phyloP scores from a whole-genome alignment of 305 asterid genomes.

The Solanum chacoense region DNA sequence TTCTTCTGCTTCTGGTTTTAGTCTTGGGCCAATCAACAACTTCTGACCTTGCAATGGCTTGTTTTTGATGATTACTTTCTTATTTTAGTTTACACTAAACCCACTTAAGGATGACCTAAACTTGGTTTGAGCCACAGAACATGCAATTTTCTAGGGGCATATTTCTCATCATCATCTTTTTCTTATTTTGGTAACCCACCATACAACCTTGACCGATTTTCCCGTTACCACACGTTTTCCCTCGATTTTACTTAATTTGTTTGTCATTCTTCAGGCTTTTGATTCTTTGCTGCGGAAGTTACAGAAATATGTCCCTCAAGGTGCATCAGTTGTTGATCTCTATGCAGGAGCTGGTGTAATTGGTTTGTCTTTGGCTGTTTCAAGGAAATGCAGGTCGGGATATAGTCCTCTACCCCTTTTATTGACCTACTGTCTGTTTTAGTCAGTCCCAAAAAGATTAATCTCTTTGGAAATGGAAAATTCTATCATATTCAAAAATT shows the following conservation, averaged over 20 bases:
- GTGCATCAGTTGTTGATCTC: slow-evolving; percentile 83
- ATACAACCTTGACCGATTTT: neutral
- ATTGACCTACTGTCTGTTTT: neutral
- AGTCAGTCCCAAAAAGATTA: neutral
- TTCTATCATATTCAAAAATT: neutral
- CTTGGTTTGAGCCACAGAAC: neutral
- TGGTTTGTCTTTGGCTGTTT: slow-evolving; percentile 76
- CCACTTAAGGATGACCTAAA: neutral
- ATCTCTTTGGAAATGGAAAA: neutral
- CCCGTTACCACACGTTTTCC: neutral
- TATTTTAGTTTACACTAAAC: neutral
- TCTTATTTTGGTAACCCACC: neutral
- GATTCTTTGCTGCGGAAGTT: slow-evolving; percentile 66
- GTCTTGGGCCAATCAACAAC: neutral
- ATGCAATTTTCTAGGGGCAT: neutral
- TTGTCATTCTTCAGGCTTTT: slow-evolving; percentile 54
- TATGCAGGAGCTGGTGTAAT: slow-evolving; percentile 96
- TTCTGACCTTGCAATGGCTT: neutral
- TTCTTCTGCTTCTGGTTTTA: neutral
- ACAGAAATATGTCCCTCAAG: slow-evolving; percentile 70
- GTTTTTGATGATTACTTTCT: neutral
- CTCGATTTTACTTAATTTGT: neutral
- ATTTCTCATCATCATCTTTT: neutral
- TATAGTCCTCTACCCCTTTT: neutral
- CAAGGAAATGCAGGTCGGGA: slow-evolving; percentile 71